Evolutionary conservation across 2,329 filamentous ascomycete genomes (phyloP).

Genomic region (Teratosphaeria zuluensis): DNA sequence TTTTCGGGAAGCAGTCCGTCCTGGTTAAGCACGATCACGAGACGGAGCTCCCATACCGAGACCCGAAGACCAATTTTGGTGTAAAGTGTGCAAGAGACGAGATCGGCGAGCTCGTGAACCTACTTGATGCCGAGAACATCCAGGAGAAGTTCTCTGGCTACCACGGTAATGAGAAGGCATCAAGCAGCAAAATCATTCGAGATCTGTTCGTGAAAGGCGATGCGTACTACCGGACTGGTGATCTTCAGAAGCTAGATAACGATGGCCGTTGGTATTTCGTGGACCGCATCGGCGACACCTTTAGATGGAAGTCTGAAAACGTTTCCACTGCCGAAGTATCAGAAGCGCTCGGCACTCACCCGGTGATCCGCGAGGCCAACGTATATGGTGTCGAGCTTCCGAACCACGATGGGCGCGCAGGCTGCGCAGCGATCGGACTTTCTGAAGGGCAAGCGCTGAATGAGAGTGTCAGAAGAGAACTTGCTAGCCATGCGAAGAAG

Average conservation of each 20-base stretch:
- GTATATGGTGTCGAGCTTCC: slow-evolving; percentile 77
- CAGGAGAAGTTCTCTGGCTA: slow-evolving; percentile 68
- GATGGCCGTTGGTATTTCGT: slow-evolving; percentile 71
- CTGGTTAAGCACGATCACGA: slow-evolving; percentile 64
- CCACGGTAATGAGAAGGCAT: slow-evolving; percentile 62
- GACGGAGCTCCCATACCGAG: slow-evolving; percentile 57
- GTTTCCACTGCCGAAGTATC: slow-evolving; percentile 54
- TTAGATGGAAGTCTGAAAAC: slow-evolving; percentile 61
- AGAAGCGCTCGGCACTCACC: slow-evolving; percentile 60
- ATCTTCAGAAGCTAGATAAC: slow-evolving; percentile 60
- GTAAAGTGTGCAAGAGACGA: slow-evolving; percentile 48
- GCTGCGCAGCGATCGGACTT: slow-evolving; percentile 62
- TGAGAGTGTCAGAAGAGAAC: slow-evolving; percentile 33
- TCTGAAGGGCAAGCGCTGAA: slow-evolving; percentile 21
- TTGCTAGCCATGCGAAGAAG: slow-evolving; percentile 50
- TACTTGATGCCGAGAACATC: slow-evolving; percentile 57
- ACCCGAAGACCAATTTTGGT: slow-evolving; percentile 62
- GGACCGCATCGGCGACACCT: slow-evolving; percentile 71
- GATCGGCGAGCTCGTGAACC: slow-evolving; percentile 65
- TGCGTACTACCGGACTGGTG: slow-evolving; percentile 76
- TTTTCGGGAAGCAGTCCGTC: slow-evolving; percentile 44
- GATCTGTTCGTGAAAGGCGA: slow-evolving; percentile 67
- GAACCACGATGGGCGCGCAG: slow-evolving; percentile 72
- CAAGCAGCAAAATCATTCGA: slow-evolving; percentile 62
- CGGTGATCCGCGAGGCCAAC: slow-evolving; percentile 64